Evolutionary conservation across 2,329 filamentous ascomycete species (phyloP), one percentile per base, ranked within the genome.

Genomic region (Fusarium phyllophilum): DNA sequence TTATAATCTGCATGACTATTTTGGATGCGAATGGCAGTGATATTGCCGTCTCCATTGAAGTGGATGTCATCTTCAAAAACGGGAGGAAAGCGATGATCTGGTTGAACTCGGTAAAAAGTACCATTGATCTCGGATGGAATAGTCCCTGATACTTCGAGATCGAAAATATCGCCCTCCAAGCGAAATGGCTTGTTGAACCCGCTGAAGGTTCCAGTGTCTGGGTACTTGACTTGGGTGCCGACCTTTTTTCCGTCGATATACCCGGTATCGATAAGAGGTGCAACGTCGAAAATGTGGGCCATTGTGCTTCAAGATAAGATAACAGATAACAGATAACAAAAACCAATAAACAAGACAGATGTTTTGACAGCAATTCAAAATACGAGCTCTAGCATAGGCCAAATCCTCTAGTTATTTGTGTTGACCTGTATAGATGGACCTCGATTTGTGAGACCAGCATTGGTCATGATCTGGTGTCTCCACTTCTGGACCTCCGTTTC

Each of bases 1-100:
- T 62, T 62, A 2, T 61, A 71, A 20, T 71, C 66, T 8, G 64
- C 66, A 11, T 70, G 55, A 0, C 68, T 61, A 11, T 66, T 22
- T 5, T 20, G 38, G 5, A 71, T 61, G 26, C 20, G 46, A 34
- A 71, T 42, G 2, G 71, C 58, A 15, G 52, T 70, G 15, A 74
- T 61, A 2, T 70, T 64, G 6, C 71, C 71, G 2, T 74, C 71
- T 10, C 70, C 71, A 3, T 65, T 74, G 7, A 74, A 73, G 10
- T 67, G 51, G 36, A 73, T 44, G 22, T 74, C 71, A 13, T 73
- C 51, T 22, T 73, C 66, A 34, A 39, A 36, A 1, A 68, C 34
- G 0, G 71, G 71, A 12, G 71, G 70, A 3, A 74, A 70, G 3
- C 57, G 60, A 3, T 61, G 72, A 34, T 74, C 72, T 3, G 71